Evolutionary conservation across 2,329 filamentous ascomycete species (phyloP), one percentile per base, ranked within the genome.

Genomic region (Thelonectria discophora): DNA sequence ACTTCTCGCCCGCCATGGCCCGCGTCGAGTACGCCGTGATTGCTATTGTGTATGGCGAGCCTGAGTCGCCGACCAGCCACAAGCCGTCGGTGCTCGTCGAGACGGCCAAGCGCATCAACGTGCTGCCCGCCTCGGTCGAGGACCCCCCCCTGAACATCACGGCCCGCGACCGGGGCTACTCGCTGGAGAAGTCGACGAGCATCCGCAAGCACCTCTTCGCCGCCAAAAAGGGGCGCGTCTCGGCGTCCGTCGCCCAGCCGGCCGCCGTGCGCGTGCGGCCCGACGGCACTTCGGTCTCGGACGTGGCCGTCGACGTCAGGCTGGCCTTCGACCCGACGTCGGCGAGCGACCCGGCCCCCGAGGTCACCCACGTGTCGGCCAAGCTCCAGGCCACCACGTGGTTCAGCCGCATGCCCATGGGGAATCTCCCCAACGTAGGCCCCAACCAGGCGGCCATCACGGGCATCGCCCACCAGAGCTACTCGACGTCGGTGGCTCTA

Each of bases 131-230:
- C 24, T 61, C 65, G 1, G 55, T 67, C 10, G 69, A 71, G 12
- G 69, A 71, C 6, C 69, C 69, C 1, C 69, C 69, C 1, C 5
- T 71, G 39, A 69, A 58, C 17, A 63, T 71, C 13, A 64, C 64
- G 15, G 48, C 66, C 4, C 52, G 37, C 12, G 67, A 70, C 32
- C 48, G 57, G 9, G 11, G 66, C 2, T 70, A 70, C 40, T 39
- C 50, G 0, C 43, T 68, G 8, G 53, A 69, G 30, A 65, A 57
- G 51, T 50, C 63, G 1, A 66, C 59, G 13, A 69, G 62, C 15
- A 60, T 70, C 9, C 65, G 66, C 17, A 70, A 71, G 43, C 68
- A 68, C 17, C 56, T 71, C 3, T 65, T 70, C 45, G 69, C 68
- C 11, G 20, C 65, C 3, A 62, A 56, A 0, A 60, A 63, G 13